These are phyloP conservation scores for Ilex paraguariensis DNA, from an alignment of 305 asterid species.

Conservation along the genomic window DNA sequence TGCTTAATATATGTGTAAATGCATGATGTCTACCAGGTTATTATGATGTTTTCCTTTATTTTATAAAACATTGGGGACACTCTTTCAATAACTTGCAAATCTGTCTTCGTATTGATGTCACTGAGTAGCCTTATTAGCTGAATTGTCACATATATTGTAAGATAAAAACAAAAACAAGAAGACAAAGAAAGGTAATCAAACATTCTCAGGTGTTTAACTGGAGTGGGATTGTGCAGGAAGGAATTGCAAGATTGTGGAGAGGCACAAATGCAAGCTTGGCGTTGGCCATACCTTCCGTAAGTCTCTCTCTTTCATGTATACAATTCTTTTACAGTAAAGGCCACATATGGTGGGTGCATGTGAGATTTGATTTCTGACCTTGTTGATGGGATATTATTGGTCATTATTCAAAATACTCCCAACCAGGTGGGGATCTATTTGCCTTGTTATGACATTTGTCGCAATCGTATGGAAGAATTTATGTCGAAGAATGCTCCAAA, in stretches of 20 bases:
- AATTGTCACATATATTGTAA: neutral
- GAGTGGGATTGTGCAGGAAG: constrained; percentile 50
- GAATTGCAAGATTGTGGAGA: constrained; percentile 71
- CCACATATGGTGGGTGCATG: neutral
- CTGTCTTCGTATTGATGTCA: neutral
- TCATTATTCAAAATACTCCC: constrained; percentile 5
- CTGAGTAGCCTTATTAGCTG: neutral
- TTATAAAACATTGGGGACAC: no score
- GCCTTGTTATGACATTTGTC: constrained; percentile 87
- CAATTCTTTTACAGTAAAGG: neutral
- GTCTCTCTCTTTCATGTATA: constrained; percentile 11
- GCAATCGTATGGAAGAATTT: constrained; percentile 57
- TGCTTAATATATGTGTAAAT: no score
- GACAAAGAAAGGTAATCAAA: neutral
- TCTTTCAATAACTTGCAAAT: neutral
- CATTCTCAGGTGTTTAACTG: neutral
- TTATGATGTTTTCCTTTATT: no score
- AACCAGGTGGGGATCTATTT: constrained; percentile 85
- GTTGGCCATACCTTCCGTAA: constrained; percentile 74
- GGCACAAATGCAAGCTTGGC: constrained; percentile 89
- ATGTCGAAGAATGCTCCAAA: constrained; percentile 45
- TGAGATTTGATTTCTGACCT: neutral
- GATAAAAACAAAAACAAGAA: neutral
- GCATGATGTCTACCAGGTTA: no score
- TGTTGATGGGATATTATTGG: neutral